Evolutionary conservation across 495 filamentous ascomycete species (phyloP), one percentile per base, ranked within the genome.

Genomic region (Viridothelium virens): DNA sequence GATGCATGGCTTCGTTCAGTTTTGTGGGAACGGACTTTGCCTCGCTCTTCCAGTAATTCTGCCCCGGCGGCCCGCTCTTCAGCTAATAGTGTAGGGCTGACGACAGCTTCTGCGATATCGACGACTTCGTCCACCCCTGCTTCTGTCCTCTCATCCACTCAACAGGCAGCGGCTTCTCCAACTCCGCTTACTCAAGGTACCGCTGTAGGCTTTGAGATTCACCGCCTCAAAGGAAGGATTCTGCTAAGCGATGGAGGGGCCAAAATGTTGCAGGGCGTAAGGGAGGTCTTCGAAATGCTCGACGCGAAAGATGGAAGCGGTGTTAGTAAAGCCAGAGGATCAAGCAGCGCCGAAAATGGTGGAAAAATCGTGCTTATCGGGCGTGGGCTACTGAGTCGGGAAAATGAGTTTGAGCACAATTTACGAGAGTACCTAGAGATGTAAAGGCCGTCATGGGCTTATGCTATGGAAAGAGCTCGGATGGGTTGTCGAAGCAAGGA

Each of bases 221-320:
- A 98, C 73, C 84, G 94, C 3, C 70, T 92, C 38, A 98, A 98
- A 75, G 92, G 91, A 9, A 86, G 88, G 25, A 66, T 96, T 3
- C 74, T 79, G 0, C 73, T 89, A 6, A 69, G 79, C 0, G 81
- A 88, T 68, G 91, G 90, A 0, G 76, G 76, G 2, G 80, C 81
- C 38, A 89, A 87, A 72, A 85, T 97, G 69, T 82, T 97, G 4
- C 94, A 98, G 74, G 94, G 92, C 18, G 94, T 98, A 2, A 80
- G 93, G 39, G 93, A 97, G 65, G 81, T 96, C 7, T 98, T 97
- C 73, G 94, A 97, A 72, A 89, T 97, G 18, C 80, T 90, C 39
- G 91, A 96, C 65, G 79, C 79, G 14, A 75, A 73, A 14, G 53
- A 72, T n/a, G 33, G 63, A 63, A 44, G 72, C 70, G 12, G 65